Percentiles rank a stretch among this genome's conserved stretches.
Evolutionary conservation across 2,329 filamentous ascomycete species (phyloP).

Genomic region (Didymella lethalis): DNA sequence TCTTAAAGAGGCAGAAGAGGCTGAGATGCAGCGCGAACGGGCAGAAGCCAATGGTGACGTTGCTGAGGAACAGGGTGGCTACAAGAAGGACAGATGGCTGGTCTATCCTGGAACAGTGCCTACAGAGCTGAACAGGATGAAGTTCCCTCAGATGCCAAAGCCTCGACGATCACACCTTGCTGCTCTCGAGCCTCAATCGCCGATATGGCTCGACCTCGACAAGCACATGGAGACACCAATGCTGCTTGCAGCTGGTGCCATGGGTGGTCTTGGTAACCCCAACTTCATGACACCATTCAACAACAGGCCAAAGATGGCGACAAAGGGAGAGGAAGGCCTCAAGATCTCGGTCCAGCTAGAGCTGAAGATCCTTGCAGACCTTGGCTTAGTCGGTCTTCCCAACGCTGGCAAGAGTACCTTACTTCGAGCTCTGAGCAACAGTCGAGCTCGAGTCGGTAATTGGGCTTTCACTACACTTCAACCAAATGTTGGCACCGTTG

Average conservation of each 20-base stretch:
- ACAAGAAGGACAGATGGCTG: slow-evolving; percentile 77
- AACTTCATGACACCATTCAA: slow-evolving; percentile 84
- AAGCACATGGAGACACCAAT: slow-evolving; percentile 83
- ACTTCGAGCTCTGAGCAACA: slow-evolving; percentile 85
- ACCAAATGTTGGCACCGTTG: slow-evolving; percentile 94
- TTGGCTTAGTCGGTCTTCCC: slow-evolving; percentile 91
- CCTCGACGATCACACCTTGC: slow-evolving; percentile 65
- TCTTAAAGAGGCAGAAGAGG: slow-evolving; percentile 51
- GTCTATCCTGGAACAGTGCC: slow-evolving; percentile 81
- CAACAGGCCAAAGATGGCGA: slow-evolving; percentile 84
- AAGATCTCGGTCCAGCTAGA: slow-evolving; percentile 84
- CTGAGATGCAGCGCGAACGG: slow-evolving; percentile 33
- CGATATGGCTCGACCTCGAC: slow-evolving; percentile 67
- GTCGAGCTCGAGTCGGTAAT: slow-evolving; percentile 84
- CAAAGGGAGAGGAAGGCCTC: slow-evolving; percentile 81
- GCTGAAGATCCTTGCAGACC: slow-evolving; percentile 92
- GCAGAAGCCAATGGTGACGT: slow-evolving; percentile 35
- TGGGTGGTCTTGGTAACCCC: slow-evolving; percentile 91
- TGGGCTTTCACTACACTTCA: slow-evolving; percentile 98
- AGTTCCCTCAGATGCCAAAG: slow-evolving; percentile 65
- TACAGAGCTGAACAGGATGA: slow-evolving; percentile 69
- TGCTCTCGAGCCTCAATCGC: slow-evolving; percentile 74
- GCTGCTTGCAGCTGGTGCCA: slow-evolving; percentile 83
- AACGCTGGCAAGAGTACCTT: slow-evolving; percentile 97
- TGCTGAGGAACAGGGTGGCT: slow-evolving; percentile 44